A percentile compares a stretch with the other conserved stretches of the same genome.
Conservation (phyloP, 345 rosid species). For the Brassica juncea region DNA sequence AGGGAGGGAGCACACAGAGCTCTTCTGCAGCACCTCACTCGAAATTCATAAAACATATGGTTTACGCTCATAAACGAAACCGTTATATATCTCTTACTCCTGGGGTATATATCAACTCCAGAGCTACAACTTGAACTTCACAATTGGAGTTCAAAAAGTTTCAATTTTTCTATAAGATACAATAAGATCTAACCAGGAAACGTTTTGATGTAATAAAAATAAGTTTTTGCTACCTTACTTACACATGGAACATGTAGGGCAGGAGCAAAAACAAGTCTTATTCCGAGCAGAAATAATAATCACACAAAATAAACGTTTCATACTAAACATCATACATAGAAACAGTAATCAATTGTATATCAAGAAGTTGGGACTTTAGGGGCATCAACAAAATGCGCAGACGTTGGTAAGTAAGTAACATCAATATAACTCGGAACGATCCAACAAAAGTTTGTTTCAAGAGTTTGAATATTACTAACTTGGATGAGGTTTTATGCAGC, state of each 20-base stretch:
- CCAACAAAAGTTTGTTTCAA: constrained; percentile 17
- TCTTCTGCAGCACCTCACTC: constrained; percentile 69
- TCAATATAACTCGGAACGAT: background rate
- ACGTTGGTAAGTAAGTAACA: background rate
- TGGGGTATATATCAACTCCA: constrained; percentile 9
- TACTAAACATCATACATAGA: constrained; percentile 18
- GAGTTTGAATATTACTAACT: constrained; percentile 28
- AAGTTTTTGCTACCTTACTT: background rate
- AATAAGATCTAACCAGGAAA: background rate
- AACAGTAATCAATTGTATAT: constrained; percentile 27
- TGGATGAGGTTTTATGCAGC: constrained; percentile 25
- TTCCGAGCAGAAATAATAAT: constrained; percentile 18
- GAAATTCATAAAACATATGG: constrained; percentile 90
- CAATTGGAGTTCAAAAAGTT: background rate
- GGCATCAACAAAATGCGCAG: constrained; percentile 23
- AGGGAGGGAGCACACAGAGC: constrained; percentile 81
- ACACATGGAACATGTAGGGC: background rate
- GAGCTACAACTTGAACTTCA: background rate
- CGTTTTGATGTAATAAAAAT: background rate
- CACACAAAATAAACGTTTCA: constrained; percentile 23
- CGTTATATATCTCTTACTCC: constrained; percentile 2
- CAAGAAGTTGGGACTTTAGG: constrained; percentile 11
- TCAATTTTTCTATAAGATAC: background rate
- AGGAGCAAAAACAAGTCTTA: constrained; percentile 28
- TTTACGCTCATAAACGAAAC: too few relatives aligned